Percentiles rank a stretch among this genome's conserved stretches.
Conservation (phyloP, 495 filamentous ascomycete genomes). For the Massariosphaeria phaeospora region DNA sequence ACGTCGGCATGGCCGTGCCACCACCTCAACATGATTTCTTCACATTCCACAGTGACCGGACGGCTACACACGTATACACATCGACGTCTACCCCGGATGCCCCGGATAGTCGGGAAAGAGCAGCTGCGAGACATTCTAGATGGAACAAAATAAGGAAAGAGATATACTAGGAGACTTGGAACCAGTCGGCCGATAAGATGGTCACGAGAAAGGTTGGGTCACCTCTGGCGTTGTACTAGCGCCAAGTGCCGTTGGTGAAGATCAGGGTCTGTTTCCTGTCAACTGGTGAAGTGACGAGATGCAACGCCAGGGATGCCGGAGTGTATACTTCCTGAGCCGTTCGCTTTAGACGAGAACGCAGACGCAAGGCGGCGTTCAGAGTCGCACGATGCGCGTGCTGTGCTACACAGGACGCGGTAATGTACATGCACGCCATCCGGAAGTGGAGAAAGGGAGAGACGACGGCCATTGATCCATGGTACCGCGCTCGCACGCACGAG, state of each 20-base stretch:
- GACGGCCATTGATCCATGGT: constrained; percentile 8
- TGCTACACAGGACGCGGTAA: constrained; percentile 22
- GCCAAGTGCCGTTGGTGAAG: background rate
- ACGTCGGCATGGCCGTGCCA: constrained; percentile 20
- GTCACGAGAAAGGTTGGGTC: constrained; percentile 15
- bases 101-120: constrained; percentile 9
- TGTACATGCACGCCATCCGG: constrained; percentile 3
- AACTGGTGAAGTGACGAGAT: constrained; percentile 13
- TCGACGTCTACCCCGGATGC: constrained; percentile 3
- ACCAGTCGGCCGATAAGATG: constrained; percentile 1
- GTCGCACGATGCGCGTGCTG: constrained; percentile 21
- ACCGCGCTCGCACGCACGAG: constrained; percentile 15
- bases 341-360: constrained; percentile 13
- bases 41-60: constrained; percentile 22
- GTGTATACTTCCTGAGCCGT: constrained; percentile 13
- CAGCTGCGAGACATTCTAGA: constrained; percentile 25
- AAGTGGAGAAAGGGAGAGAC: constrained; percentile 10
- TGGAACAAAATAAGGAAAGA: constrained; percentile 17
- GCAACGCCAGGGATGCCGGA: constrained; percentile 19
- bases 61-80: background rate
- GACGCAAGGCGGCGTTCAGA: constrained; percentile 19
- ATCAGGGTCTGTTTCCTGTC: constrained; percentile 23
- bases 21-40: constrained; percentile 6
- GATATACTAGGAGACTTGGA: background rate
- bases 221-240: background rate